Percentiles rank a stretch among this genome's conserved stretches.
phyloP scores from a whole-genome alignment of 306 rosid genomes.

The Herpetospermum pedunculosum region DNA sequence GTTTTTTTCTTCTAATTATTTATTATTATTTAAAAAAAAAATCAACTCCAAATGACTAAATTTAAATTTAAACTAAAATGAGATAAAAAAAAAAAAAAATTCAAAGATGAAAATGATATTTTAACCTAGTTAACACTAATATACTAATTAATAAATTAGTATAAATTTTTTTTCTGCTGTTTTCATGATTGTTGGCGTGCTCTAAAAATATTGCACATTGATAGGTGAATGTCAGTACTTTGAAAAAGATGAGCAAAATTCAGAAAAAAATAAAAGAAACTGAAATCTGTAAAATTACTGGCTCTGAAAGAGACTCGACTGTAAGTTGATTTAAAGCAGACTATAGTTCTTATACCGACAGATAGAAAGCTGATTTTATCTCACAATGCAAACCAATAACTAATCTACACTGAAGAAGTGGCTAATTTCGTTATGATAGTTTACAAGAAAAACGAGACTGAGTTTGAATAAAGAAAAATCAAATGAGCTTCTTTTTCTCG shows the following conservation, averaged over 20 bases:
- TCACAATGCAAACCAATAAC: neutral
- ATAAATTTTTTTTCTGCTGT: neutral
- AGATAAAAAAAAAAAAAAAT: no score
- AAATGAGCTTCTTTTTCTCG: constrained; percentile 89
- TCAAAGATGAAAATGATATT: no score
- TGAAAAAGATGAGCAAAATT: neutral
- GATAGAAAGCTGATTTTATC: neutral
- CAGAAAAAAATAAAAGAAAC: neutral
- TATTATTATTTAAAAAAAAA: no score
- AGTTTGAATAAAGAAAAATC: neutral
- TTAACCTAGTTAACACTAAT: no score
- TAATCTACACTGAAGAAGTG: constrained; percentile 7
- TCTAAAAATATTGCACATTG: neutral
- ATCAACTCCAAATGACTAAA: no score
- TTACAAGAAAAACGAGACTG: neutral
- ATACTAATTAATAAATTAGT: no score
- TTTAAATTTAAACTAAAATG: no score
- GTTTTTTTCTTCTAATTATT: no score
- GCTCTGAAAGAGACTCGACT: neutral
- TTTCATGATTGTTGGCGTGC: neutral
- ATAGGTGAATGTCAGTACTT: neutral
- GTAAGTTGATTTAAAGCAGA: neutral
- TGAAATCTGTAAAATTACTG: neutral
- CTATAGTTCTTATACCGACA: neutral
- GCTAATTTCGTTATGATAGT: neutral